phyloP scores from a whole-genome alignment of 2,329 filamentous ascomycete species.

The Arthroderma sp. region DNA sequence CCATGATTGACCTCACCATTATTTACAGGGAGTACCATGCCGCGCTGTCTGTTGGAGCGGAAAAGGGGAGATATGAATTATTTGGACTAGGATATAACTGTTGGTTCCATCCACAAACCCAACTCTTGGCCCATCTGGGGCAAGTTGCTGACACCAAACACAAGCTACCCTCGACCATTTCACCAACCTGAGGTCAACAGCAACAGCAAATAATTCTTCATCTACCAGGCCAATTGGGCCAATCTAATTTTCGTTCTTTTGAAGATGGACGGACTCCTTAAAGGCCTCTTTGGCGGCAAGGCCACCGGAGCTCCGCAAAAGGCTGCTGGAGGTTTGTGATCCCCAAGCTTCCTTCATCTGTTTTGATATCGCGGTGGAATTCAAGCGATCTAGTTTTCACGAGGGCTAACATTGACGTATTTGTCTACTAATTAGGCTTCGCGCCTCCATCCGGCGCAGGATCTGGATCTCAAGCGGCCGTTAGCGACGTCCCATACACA shows the following conservation, averaged over 20 bases:
- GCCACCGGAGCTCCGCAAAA: not conserved
- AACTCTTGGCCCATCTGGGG: not conserved
- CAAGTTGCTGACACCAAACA: not conserved
- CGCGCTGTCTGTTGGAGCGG: too few species aligned
- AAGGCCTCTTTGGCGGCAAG: not conserved
- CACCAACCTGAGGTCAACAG: not conserved
- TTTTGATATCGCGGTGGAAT: not conserved
- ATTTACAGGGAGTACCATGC: too few species aligned
- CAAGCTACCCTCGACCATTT: not conserved
- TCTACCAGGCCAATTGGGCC: not conserved
- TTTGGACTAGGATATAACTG: not conserved
- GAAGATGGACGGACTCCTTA: not conserved
- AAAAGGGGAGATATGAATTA: too few species aligned
- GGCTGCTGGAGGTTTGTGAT: constrained; percentile 1
- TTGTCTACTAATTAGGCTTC: constrained; percentile 6
- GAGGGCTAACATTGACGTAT: not conserved
- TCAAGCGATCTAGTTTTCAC: not conserved
- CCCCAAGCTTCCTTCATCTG: not conserved
- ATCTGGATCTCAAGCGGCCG: constrained; percentile 29
- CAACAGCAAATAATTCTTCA: not conserved
- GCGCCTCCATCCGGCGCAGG: constrained; percentile 15
- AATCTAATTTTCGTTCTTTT: not conserved
- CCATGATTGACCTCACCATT: too few species aligned
- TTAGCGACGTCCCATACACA: constrained; percentile 56
- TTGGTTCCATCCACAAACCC: not conserved